A percentile compares a stretch with the other conserved stretches of the same genome.
phyloP scores from a whole-genome alignment of 2,329 filamentous ascomycete species.

The Monilinia fructicola region DNA sequence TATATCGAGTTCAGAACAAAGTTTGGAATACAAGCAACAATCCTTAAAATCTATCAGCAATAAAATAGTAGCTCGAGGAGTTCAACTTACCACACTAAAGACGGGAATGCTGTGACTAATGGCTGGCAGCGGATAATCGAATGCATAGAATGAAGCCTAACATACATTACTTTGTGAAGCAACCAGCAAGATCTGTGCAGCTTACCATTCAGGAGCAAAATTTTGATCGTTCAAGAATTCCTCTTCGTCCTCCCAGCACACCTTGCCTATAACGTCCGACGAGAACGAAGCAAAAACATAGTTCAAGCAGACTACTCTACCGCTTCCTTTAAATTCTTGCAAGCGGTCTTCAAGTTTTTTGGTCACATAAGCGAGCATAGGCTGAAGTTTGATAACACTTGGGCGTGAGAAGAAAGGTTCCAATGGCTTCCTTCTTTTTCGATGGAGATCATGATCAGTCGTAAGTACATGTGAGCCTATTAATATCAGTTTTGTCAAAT shows the following conservation, averaged over 20 bases:
- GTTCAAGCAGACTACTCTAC: constrained; percentile 20
- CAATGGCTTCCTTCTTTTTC: constrained; percentile 25
- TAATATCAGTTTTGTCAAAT: no score
- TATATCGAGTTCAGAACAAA: no score
- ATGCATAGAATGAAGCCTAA: neutral
- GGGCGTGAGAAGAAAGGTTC: constrained; percentile 28
- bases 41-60: no score
- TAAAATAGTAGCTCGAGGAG: no score
- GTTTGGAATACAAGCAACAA: no score
- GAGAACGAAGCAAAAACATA: constrained; percentile 26
- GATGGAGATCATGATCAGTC: constrained; percentile 26
- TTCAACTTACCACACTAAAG: no score
- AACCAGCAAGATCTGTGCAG: neutral
- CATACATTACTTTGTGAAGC: neutral
- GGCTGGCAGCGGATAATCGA: neutral
- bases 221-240: constrained; percentile 20
- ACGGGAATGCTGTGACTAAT: neutral
- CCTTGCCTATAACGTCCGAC: constrained; percentile 17
- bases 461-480: constrained; percentile 16
- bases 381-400: constrained; percentile 12
- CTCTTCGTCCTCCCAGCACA: constrained; percentile 16
- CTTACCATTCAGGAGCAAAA: constrained; percentile 17
- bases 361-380: neutral
- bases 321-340: constrained; percentile 9
- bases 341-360: constrained; percentile 21